A percentile compares a stretch with the other conserved stretches of the same genome.
Conservation (phyloP, 2,329 filamentous ascomycete species). For the Aspergillus uvarum region DNA sequence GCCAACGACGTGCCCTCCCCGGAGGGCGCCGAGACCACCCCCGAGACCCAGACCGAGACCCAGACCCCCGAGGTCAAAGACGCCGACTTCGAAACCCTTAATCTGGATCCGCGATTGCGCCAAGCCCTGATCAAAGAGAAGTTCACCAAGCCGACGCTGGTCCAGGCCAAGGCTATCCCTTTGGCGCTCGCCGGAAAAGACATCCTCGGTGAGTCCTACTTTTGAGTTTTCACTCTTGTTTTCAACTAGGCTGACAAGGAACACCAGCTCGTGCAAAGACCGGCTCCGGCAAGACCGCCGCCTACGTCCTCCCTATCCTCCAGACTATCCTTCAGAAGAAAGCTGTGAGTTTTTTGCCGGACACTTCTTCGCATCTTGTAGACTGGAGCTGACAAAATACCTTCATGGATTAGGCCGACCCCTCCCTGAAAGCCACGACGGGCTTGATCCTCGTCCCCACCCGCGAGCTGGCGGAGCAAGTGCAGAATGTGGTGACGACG, state of each 20-base stretch:
- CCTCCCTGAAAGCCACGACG: constrained; percentile 55
- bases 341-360: constrained; percentile 46
- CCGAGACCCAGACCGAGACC: constrained; percentile 29
- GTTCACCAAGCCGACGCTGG: constrained; percentile 81
- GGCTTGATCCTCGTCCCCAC: constrained; percentile 92
- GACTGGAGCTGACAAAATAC: too few relatives aligned
- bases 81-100: constrained; percentile 70
- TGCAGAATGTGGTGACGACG: constrained; percentile 72
- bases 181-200: constrained; percentile 83
- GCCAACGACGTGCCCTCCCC: constrained; percentile 48
- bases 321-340: constrained; percentile 81
- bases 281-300: constrained; percentile 95
- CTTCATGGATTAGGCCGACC: constrained; percentile 30
- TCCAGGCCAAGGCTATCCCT: constrained; percentile 85
- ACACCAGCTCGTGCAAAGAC: constrained; percentile 78
- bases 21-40: constrained; percentile 26
- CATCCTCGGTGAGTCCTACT: constrained; percentile 59
- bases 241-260: constrained; percentile 18
- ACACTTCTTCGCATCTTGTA: too few relatives aligned
- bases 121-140: constrained; percentile 82
- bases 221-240: not conserved
- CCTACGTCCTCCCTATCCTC: constrained; percentile 86
- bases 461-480: constrained; percentile 89
- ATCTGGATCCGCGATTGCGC: constrained; percentile 79
- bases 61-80: constrained; percentile 31